Conservation (phyloP, 345 rosid genomes). For the Orychophragmus violaceus region DNA sequence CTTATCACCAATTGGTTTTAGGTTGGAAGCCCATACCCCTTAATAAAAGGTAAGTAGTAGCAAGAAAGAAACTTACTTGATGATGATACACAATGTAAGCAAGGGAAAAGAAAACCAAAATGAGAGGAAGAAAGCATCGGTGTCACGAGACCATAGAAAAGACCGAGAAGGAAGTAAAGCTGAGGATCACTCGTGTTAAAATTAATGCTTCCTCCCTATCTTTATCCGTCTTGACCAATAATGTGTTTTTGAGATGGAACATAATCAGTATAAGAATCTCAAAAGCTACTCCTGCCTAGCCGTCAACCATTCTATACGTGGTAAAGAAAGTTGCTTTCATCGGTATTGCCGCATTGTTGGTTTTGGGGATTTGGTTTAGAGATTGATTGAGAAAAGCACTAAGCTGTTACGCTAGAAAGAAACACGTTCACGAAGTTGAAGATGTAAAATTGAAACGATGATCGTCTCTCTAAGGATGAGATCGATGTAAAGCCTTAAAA, state of each 20-base stretch:
- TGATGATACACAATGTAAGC: conserved; percentile 85
- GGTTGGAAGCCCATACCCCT: too few species aligned
- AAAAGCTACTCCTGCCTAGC: conserved; percentile 96
- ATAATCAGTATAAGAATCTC: conserved; percentile 78
- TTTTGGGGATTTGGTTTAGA: conserved; percentile 60
- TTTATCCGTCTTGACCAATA: conserved; percentile 94
- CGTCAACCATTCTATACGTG: conserved; percentile 96
- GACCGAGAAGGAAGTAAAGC: conserved; percentile 84
- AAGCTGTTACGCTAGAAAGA: conserved; percentile 85
- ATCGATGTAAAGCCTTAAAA: conserved; percentile 80
- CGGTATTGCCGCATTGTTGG: conserved; percentile 84
- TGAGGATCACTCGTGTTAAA: conserved; percentile 91
- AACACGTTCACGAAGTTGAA: conserved; percentile 86
- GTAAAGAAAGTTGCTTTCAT: conserved; percentile 91
- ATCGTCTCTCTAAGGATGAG: conserved; percentile 80
- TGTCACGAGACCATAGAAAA: conserved; percentile 84
- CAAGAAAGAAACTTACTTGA: conserved; percentile 50
- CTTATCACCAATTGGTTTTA: too few species aligned
- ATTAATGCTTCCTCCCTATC: conserved; percentile 88
- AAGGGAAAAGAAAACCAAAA: conserved; percentile 70
- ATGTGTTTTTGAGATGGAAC: conserved; percentile 80
- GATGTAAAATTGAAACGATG: conserved; percentile 76
- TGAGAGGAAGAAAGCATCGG: conserved; percentile 86
- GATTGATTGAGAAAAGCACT: conserved; percentile 58
- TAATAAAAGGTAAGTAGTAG: not conserved